A percentile compares a stretch with the other conserved stretches of the same genome.
Conservation (phyloP, 352 stramenopile genomes). For the Phytophthora ohioensis region DNA sequence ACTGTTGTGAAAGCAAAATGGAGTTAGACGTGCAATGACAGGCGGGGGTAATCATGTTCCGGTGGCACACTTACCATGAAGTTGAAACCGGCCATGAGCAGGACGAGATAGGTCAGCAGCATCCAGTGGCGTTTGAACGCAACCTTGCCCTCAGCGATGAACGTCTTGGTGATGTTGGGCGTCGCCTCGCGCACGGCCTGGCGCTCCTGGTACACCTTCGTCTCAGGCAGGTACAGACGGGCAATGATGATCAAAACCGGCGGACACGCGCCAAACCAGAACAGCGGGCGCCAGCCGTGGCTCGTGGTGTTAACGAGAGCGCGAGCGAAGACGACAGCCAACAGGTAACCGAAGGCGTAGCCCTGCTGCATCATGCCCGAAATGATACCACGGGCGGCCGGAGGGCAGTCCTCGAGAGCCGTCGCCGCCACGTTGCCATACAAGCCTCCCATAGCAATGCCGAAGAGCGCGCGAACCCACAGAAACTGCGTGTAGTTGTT, state of each 20-base stretch:
- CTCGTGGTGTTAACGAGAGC: slow-evolving; percentile 47
- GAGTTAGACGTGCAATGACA: slow-evolving; percentile 6
- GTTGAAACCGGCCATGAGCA: slow-evolving; percentile 60
- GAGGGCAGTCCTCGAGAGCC: slow-evolving; percentile 48
- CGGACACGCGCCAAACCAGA: slow-evolving; percentile 56
- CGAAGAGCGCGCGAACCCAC: slow-evolving; percentile 43
- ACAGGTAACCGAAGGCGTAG: slow-evolving; percentile 53
- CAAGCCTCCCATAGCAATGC: slow-evolving; percentile 54
- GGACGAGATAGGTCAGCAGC: slow-evolving; percentile 50
- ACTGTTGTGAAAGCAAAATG: slow-evolving; percentile 20
- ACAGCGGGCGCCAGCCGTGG: slow-evolving; percentile 54
- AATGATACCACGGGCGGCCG: slow-evolving; percentile 47
- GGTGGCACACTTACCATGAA: slow-evolving; percentile 44
- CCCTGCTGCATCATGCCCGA: slow-evolving; percentile 62
- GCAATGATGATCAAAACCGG: slow-evolving; percentile 58
- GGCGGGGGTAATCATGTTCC: slow-evolving; percentile 5
- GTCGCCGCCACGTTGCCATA: slow-evolving; percentile 55
- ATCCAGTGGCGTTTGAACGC: slow-evolving; percentile 54
- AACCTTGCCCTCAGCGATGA: slow-evolving; percentile 52
- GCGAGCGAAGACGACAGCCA: slow-evolving; percentile 46
- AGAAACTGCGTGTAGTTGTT: slow-evolving; percentile 50
- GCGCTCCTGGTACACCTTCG: slow-evolving; percentile 45
- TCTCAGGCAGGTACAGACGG: slow-evolving; percentile 47
- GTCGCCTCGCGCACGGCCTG: slow-evolving; percentile 36
- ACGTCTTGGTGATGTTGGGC: slow-evolving; percentile 37